Conservation (phyloP, 2,329 filamentous ascomycete genomes). For the Hypocrella siamensis region DNA sequence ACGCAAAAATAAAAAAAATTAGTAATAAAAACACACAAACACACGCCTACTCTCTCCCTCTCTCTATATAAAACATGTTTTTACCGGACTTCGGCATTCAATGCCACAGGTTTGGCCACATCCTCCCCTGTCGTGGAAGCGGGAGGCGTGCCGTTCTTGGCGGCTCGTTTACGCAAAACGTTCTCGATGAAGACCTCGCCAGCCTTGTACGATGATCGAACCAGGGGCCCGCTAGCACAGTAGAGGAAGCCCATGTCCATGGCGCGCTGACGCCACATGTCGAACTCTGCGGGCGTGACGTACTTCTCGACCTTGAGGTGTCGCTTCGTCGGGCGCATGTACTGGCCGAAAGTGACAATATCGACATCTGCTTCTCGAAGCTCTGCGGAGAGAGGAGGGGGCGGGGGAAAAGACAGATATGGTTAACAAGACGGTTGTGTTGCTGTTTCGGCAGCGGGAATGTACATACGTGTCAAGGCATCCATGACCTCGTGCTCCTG, state of each 20-base stretch:
- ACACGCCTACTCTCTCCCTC: too few relatives aligned
- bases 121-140: conserved; percentile 10
- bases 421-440: too few relatives aligned
- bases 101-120: conserved; percentile 23
- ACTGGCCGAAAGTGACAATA: conserved; percentile 97
- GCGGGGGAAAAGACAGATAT: too few relatives aligned
- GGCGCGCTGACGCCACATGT: conserved; percentile 78
- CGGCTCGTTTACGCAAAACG: conserved; percentile 69
- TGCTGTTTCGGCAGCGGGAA: neutral
- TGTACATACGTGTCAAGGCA: conserved; percentile 47
- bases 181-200: conserved; percentile 99
- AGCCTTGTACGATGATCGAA: conserved; percentile 92
- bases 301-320: conserved; percentile 97
- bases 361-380: conserved; percentile 71
- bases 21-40: too few relatives aligned
- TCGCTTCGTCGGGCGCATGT: conserved; percentile 96
- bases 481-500: conserved; percentile 74
- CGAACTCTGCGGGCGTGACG: conserved; percentile 79
- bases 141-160: conserved; percentile 20
- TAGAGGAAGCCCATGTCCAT: conserved; percentile 95
- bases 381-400: conserved; percentile 34
- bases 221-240: conserved; percentile 82
- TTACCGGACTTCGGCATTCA: conserved; percentile 18
- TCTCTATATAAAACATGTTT: too few relatives aligned
- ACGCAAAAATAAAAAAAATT: too few relatives aligned